phyloP scores from a whole-genome alignment of 2,329 filamentous ascomycete genomes.

The Fusarium illudens region DNA sequence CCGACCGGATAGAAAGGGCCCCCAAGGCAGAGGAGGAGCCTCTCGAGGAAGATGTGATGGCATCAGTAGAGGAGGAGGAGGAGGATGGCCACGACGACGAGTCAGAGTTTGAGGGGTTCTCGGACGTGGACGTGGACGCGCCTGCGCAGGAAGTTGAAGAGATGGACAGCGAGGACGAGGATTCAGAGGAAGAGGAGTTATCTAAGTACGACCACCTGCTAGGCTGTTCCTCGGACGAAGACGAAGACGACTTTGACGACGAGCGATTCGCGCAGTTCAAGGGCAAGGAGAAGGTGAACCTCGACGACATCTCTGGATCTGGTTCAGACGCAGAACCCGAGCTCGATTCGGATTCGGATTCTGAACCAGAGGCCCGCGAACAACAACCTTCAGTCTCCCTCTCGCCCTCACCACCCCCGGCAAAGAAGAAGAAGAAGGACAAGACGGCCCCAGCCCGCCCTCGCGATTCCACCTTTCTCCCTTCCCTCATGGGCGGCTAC shows the following conservation, averaged over 20 bases:
- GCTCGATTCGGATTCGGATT: constrained; percentile 39
- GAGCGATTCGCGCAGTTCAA: constrained; percentile 44
- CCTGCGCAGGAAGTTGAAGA: constrained; percentile 24
- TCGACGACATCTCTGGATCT: constrained; percentile 53
- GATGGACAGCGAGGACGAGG: constrained; percentile 39
- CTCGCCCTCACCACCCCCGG: constrained; percentile 47
- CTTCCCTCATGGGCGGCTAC: constrained; percentile 81
- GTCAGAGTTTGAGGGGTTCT: constrained; percentile 51
- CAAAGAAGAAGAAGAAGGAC: constrained; percentile 47
- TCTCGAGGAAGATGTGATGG: constrained; percentile 31
- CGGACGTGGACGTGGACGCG: constrained; percentile 39
- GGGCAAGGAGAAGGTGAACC: constrained; percentile 48
- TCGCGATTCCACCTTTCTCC: constrained; percentile 70
- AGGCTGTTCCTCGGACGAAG: constrained; percentile 53
- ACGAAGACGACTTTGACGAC: constrained; percentile 51
- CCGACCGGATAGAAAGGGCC: constrained; percentile 34
- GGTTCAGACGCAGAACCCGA: constrained; percentile 47
- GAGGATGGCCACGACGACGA: constrained; percentile 43
- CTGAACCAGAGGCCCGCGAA: constrained; percentile 14
- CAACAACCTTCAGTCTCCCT: constrained; percentile 41
- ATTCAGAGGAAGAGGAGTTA: constrained; percentile 46
- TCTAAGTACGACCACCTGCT: constrained; percentile 58
- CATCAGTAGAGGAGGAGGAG: constrained; percentile 32
- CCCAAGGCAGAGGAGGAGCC: constrained; percentile 17
- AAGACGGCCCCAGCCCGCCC: constrained; percentile 31